phyloP scores from a whole-genome alignment of 306 rosid genomes.

The Luffa aegyptiaca region DNA sequence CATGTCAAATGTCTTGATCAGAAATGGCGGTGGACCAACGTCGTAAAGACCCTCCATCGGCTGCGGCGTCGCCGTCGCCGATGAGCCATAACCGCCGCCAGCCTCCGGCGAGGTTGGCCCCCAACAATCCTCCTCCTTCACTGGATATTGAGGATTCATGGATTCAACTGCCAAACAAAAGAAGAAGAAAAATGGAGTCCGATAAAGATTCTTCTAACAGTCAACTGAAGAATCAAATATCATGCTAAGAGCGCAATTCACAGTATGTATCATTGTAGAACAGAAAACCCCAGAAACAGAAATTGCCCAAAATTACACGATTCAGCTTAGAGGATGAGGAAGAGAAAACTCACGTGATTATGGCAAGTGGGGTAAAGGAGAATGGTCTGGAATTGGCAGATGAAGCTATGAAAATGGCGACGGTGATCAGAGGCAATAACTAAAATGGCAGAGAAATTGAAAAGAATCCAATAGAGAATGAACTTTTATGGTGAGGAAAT shows the following conservation, averaged over 20 bases:
- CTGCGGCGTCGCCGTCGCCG: not conserved
- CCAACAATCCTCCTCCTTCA: not conserved
- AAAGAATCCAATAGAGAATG: not conserved
- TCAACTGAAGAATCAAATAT: not conserved
- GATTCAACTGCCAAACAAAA: not conserved
- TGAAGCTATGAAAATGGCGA: not conserved
- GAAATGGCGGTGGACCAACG: not conserved
- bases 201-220: not conserved
- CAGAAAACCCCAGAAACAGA: not conserved
- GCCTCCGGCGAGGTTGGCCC: not conserved
- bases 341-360: not conserved
- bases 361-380: not conserved
- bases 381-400: not conserved
- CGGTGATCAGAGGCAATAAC: not conserved
- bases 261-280: not conserved
- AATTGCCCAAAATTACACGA: not conserved
- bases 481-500: not conserved
- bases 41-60: constrained; percentile 3
- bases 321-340: not conserved
- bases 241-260: not conserved
- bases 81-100: not conserved
- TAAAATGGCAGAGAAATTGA: not conserved
- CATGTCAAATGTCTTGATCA: constrained; percentile 4
- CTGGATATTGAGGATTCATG: not conserved
- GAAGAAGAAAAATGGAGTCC: not conserved